Conservation (phyloP, 441 rosid genomes). For the Syzygium malaccense region DNA sequence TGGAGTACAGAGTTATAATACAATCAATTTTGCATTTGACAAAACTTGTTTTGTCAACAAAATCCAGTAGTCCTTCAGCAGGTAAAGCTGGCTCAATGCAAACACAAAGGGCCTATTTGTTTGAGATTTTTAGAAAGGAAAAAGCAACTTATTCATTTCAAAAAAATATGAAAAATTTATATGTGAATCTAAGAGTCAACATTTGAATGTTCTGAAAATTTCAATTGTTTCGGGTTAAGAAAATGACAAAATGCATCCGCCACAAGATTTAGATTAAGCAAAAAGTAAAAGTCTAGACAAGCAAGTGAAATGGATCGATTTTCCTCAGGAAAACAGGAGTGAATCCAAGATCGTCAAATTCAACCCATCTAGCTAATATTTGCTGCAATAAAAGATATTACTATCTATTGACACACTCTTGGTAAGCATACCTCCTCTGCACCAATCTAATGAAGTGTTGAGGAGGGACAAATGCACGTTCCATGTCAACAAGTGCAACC, state of each 20-base stretch:
- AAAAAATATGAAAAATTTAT: not conserved
- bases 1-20: not conserved
- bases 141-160: not conserved
- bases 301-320: not conserved
- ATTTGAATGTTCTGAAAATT: not conserved
- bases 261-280: not conserved
- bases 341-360: not conserved
- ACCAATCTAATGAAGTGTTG: slow-evolving; percentile 95
- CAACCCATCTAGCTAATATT: not conserved
- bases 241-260: not conserved
- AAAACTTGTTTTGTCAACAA: not conserved
- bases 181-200: not conserved
- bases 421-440: slow-evolving; percentile 65
- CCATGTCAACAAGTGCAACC: slow-evolving; percentile 96
- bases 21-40: not conserved
- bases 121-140: not conserved
- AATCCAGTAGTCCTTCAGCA: not conserved
- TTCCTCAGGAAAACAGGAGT: not conserved
- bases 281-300: not conserved
- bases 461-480: slow-evolving; percentile 97
- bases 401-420: not conserved
- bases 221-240: not conserved
- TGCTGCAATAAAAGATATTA: not conserved
- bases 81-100: not conserved
- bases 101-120: not conserved